Evolutionary conservation across 805 yeast species (phyloP).

Genomic region (Metschnikowia rubicola): DNA sequence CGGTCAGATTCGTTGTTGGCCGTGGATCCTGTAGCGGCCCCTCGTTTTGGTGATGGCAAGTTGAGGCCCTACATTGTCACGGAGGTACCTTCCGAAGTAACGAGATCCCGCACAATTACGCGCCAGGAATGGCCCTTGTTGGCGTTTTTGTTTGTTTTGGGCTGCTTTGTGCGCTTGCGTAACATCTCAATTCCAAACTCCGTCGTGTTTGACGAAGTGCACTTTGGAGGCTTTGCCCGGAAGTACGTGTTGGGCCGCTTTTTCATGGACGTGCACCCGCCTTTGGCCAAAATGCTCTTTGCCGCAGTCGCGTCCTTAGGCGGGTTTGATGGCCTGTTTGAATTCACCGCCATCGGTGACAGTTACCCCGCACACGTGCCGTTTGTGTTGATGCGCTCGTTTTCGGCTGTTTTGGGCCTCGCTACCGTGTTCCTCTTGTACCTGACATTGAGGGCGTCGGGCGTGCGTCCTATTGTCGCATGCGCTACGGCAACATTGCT

Average conservation of each 20-base stretch:
- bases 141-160: slow-evolving; percentile 43
- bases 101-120: slow-evolving; percentile 20
- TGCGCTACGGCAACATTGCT: slow-evolving; percentile 54
- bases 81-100: slow-evolving; percentile 40
- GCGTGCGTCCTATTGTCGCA: slow-evolving; percentile 63
- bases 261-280: slow-evolving; percentile 79
- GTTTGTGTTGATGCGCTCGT: slow-evolving; percentile 63
- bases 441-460: slow-evolving; percentile 67
- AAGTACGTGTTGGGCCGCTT: slow-evolving; percentile 65
- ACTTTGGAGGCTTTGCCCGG: slow-evolving; percentile 94
- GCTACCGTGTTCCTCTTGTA: slow-evolving; percentile 64
- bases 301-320: slow-evolving; percentile 67
- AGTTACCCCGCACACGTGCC: slow-evolving; percentile 58
- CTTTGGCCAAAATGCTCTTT: slow-evolving; percentile 70
- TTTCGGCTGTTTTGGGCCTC: slow-evolving; percentile 66
- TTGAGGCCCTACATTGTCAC: slow-evolving; percentile 54
- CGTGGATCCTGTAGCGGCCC: slow-evolving; percentile 42
- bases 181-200: slow-evolving; percentile 66
- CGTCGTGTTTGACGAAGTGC: slow-evolving; percentile 91
- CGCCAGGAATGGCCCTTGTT: slow-evolving; percentile 25
- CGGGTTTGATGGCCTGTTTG: slow-evolving; percentile 71
- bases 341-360: slow-evolving; percentile 64
- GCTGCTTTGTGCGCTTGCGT: slow-evolving; percentile 58
- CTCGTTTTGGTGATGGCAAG: slow-evolving; percentile 43
- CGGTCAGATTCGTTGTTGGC: slow-evolving; percentile 15